Percentiles rank a stretch among this genome's conserved stretches.
These are phyloP conservation scores for Blepharisma undulans DNA, from an alignment of 169 alveolate genomes.

Conservation along the genomic window DNA sequence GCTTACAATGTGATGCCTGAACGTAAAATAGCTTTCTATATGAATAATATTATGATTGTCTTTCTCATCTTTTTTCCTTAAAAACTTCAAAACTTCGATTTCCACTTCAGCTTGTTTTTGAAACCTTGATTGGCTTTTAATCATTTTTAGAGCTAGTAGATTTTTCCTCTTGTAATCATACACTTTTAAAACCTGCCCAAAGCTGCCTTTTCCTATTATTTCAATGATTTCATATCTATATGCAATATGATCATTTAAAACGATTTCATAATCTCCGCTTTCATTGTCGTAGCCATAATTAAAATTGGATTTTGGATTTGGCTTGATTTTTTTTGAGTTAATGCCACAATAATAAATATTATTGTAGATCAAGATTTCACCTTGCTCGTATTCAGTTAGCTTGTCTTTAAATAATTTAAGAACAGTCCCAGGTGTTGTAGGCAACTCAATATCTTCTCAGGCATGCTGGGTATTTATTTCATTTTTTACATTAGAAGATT, in stretches of 20 bases:
- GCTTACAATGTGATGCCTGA: constrained; percentile 72
- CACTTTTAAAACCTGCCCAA: constrained; percentile 83
- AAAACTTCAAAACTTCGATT: constrained; percentile 66
- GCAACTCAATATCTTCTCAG: background rate
- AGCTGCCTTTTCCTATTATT: constrained; percentile 84
- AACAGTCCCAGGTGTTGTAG: background rate
- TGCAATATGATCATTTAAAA: constrained; percentile 68
- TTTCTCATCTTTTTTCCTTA: constrained; percentile 69
- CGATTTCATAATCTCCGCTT: constrained; percentile 76
- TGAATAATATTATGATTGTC: constrained; percentile 70
- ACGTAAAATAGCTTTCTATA: constrained; percentile 71
- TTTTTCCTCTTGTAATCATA: constrained; percentile 78
- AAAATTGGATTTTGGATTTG: background rate
- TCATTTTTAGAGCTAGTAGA: constrained; percentile 78
- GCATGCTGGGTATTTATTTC: background rate
- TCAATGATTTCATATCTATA: constrained; percentile 77
- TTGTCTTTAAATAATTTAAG: background rate
- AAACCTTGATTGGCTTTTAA: constrained; percentile 72
- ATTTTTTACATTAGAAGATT: background rate
- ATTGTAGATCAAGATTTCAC: background rate
- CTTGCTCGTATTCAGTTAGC: background rate
- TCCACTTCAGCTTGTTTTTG: constrained; percentile 78
- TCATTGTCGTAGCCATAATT: constrained; percentile 77
- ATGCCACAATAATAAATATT: constrained; percentile 14
- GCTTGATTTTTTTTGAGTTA: constrained; percentile 4